Percentiles rank a stretch among this genome's conserved stretches.
phyloP scores from a whole-genome alignment of 805 yeast species.

The Teunomyces cretensis region DNA sequence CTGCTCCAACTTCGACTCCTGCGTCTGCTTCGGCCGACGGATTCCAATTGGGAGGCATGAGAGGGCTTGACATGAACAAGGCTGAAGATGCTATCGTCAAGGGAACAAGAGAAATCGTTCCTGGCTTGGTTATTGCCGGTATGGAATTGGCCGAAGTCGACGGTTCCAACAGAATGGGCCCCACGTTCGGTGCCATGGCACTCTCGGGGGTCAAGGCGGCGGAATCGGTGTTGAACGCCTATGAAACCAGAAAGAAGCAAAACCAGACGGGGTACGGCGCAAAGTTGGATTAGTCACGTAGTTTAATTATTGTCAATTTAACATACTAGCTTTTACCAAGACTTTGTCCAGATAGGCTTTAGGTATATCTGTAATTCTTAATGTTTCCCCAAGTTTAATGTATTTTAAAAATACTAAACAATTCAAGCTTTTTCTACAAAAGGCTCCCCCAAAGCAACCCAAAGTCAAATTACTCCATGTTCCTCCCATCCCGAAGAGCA shows the following conservation, averaged over 20 bases:
- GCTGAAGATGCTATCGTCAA: conserved; percentile 78
- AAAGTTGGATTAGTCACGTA: not conserved
- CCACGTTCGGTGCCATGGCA: conserved; percentile 81
- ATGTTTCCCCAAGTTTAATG: no score
- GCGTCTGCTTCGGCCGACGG: conserved; percentile 16
- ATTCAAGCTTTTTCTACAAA: no score
- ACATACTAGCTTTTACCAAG: no score
- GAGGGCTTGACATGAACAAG: conserved; percentile 74
- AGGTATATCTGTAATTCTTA: no score
- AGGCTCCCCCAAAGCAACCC: no score
- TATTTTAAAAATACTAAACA: no score
- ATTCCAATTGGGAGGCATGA: conserved; percentile 60
- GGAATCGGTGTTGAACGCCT: conserved; percentile 45
- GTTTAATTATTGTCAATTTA: not conserved
- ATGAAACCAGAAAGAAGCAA: conserved; percentile 37
- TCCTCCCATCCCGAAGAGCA: no score
- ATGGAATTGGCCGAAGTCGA: conserved; percentile 80
- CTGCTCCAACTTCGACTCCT: conserved; percentile 2
- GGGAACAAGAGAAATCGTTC: conserved; percentile 62
- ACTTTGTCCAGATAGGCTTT: no score
- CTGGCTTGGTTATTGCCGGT: conserved; percentile 69
- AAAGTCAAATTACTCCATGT: no score
- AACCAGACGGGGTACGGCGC: conserved; percentile 20
- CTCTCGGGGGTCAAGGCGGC: conserved; percentile 80
- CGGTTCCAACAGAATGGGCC: conserved; percentile 82